Evolutionary conservation across 805 yeast genomes (phyloP).

Genomic region (Cyberlindnera euphorbiiphila): DNA sequence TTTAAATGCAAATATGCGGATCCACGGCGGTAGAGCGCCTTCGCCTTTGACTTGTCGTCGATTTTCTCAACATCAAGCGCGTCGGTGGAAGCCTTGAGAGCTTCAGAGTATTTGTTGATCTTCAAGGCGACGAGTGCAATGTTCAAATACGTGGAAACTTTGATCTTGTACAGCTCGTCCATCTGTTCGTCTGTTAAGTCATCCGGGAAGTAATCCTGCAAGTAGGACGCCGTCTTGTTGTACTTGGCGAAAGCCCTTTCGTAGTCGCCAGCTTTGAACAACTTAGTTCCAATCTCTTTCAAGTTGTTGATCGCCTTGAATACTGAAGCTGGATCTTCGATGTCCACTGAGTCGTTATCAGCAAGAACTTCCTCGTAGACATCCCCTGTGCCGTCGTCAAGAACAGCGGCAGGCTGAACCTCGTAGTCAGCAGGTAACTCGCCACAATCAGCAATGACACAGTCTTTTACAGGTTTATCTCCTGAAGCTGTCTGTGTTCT

Average conservation of each 20-base stretch:
- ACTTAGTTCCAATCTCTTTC: constrained; percentile 74
- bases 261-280: constrained; percentile 62
- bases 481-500: constrained; percentile 55
- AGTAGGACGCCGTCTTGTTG: constrained; percentile 63
- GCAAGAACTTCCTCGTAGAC: constrained; percentile 68
- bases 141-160: constrained; percentile 64
- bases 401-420: constrained; percentile 39
- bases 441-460: constrained; percentile 77
- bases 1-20: constrained; percentile 59
- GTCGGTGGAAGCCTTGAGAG: constrained; percentile 56
- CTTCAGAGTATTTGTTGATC: constrained; percentile 48
- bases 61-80: constrained; percentile 56
- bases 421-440: constrained; percentile 58
- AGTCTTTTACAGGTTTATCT: constrained; percentile 71
- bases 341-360: constrained; percentile 67
- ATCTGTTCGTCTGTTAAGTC: constrained; percentile 55
- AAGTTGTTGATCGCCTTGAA: constrained; percentile 59
- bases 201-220: constrained; percentile 71
- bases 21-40: constrained; percentile 86
- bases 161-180: constrained; percentile 46
- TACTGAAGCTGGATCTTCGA: constrained; percentile 59
- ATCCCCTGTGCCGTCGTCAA: constrained; percentile 84
- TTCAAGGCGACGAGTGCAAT: constrained; percentile 73
- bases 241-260: constrained; percentile 63
- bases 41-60: constrained; percentile 68